Conservation (phyloP, 2,329 filamentous ascomycete genomes). For the Sporothrix globosa region DNA sequence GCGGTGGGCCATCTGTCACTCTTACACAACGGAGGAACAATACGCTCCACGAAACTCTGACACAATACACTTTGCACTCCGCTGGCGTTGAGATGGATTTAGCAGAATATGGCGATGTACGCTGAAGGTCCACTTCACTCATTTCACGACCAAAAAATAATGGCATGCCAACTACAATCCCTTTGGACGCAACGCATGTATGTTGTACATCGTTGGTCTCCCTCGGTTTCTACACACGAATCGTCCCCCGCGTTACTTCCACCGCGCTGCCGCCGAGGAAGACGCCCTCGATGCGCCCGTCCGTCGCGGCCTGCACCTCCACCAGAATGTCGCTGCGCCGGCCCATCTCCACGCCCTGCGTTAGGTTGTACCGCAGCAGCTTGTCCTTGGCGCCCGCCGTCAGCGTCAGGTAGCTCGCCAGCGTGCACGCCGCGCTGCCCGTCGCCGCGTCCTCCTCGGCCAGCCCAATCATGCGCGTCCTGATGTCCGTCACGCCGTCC, state of each 20-base stretch:
- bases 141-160: too few relatives aligned
- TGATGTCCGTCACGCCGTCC: conserved; percentile 46
- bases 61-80: too few relatives aligned
- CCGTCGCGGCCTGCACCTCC: conserved; percentile 43
- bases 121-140: too few relatives aligned
- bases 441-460: conserved; percentile 63
- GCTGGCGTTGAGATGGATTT: too few relatives aligned
- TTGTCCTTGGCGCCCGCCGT: conserved; percentile 38
- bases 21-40: too few relatives aligned
- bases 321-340: conserved; percentile 57
- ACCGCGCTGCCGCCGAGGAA: conserved; percentile 41
- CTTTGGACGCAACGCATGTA: too few relatives aligned
- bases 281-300: conserved; percentile 38
- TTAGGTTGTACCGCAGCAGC: conserved; percentile 51
- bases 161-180: too few relatives aligned
- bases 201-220: too few relatives aligned
- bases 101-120: too few relatives aligned
- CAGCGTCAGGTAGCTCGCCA: conserved; percentile 59
- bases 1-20: too few relatives aligned
- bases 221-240: conserved; percentile 5
- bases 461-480: conserved; percentile 63
- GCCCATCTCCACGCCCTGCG: conserved; percentile 71
- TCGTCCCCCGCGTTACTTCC: conserved; percentile 41
- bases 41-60: too few relatives aligned
- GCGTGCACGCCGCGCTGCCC: conserved; percentile 63